Evolutionary conservation across 768 basidiomycete genomes (phyloP), one percentile per base, ranked within the genome.

Genomic region (Lactarius trivialis): DNA sequence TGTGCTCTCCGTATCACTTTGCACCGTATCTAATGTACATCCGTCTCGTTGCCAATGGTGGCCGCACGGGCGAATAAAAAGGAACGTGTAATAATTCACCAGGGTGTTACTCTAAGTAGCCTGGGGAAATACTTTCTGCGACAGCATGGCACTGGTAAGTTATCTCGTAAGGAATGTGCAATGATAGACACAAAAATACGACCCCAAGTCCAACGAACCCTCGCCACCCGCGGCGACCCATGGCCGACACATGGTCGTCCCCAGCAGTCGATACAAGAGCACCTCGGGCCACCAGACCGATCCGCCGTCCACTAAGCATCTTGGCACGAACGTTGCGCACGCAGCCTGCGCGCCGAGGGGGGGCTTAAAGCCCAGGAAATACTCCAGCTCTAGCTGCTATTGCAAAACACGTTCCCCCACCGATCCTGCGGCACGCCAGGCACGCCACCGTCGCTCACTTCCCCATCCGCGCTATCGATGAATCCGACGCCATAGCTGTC

Each of bases 351-450:
- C n/a, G n/a, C n/a, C n/a, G n/a, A n/a, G n/a, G 39, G 19, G 43
- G 43, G 21, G 8, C 45, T 7, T 51, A 1, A 51, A n/a, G 6
- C 17, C 4, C 6, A 30, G 30, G 28, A 7, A 21, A 51, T 17
- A 15, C 28, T 2, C 48, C 34, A n/a, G 5, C 34, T 36, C 60
- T 54, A 72, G 17, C 67, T 66, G 49, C 26, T 71, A 67, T 83
- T 86, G 73, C 89, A 93, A 86, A 87, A 91, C 30, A 90, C 81
- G 67, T 89, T 88, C 30, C 90, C 90, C 76, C 77, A 91, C 57
- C 68, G 71, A 71, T 92, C 89, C 70, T 85, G 82, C 30, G 82
- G 76, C 6, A 59, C 71, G 0, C 86, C 85, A 0, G 84, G 81
- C 15, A 68, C 56, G 2, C 89, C 89, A 4, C 72, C 70, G 0